Evolutionary conservation across 768 basidiomycete genomes (phyloP), one percentile per base, ranked within the genome.

Genomic region (Amanita subjunquillea): DNA sequence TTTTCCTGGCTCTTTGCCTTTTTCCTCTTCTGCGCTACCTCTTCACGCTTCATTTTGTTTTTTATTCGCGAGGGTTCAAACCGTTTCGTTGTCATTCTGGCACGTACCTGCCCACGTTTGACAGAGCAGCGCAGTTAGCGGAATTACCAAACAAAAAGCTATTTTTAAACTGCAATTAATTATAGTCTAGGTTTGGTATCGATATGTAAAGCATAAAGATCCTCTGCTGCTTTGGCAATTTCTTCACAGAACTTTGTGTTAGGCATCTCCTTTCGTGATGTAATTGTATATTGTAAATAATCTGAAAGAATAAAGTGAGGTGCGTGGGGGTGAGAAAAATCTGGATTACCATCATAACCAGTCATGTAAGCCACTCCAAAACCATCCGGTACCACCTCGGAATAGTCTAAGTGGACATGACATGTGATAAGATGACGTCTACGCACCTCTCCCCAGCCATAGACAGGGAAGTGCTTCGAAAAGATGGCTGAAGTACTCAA

Each of bases 341-440:
- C 25, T 15, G 15, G 64, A 78, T 51, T 53, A 85, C 86, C 82
- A 57, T 88, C 80, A 60, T 80, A 86, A 37, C 89, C 88, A n/a
- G 93, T 93, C 79, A 91, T 84, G 63, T 97, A 97, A 10, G 91
- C 87, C 29, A 97, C 85, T 30, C 94, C 94, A 62, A 94, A 97
- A 1, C 94, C 94, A 57, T 96, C 85, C 1, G 89, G 84, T 23
- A 95, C 91, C 42, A 97, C 88, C 77, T 78, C 53, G n/a, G 32
- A 38, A 7, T 20, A 22, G 30, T 8, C 37, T 29, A n/a, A 40
- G 43, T 37, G 23, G 12, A 17, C 39, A 3, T 8, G 10, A 4
- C 3, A n/a, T 25, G 37, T 5, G 15, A 53, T 22, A n/a, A 12
- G 4, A 17, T 51, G 34, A 34, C 4, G 43, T 32, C 3, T 10